Evolutionary conservation across 2,329 filamentous ascomycete genomes (phyloP).

Genomic region (Talaromyces sp.): DNA sequence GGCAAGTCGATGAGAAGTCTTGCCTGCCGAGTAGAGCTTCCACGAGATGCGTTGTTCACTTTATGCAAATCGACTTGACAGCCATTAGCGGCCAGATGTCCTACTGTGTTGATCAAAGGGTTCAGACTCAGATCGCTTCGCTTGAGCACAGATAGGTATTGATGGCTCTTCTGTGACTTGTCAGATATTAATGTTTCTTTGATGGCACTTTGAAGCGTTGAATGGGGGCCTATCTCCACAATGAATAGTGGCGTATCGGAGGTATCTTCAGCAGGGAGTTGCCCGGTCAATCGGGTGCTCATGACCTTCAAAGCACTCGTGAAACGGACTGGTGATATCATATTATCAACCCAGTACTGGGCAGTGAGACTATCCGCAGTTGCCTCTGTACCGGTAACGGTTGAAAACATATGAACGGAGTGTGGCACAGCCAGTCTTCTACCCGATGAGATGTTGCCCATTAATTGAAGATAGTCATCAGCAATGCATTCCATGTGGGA

Average conservation of each 20-base stretch:
- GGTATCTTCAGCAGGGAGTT: not conserved
- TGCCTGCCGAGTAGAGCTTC: constrained; percentile 1
- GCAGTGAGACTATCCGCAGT: constrained; percentile 12
- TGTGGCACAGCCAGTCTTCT: constrained; percentile 12
- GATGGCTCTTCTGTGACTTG: constrained; percentile 9
- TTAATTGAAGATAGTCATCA: constrained; percentile 26
- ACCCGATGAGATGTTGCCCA: constrained; percentile 22
- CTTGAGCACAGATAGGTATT: constrained; percentile 30
- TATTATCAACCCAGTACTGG: constrained; percentile 37
- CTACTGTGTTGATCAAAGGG: constrained; percentile 23
- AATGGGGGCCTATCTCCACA: constrained; percentile 38
- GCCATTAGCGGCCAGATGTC: constrained; percentile 22
- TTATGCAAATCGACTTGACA: constrained; percentile 25
- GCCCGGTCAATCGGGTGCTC: not conserved
- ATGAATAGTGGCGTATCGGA: constrained; percentile 21
- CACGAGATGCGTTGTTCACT: constrained; percentile 22
- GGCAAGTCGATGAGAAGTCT: constrained; percentile 30
- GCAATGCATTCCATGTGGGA: constrained; percentile 30
- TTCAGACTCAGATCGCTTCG: constrained; percentile 25
- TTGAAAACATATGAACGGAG: constrained; percentile 28
- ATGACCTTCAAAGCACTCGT: constrained; percentile 22
- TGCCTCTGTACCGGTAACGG: constrained; percentile 26
- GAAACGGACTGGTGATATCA: constrained; percentile 36
- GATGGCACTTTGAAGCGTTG: constrained; percentile 32
- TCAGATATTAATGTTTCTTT: constrained; percentile 24